Percentiles rank a stretch among this genome's conserved stretches.
phyloP scores from a whole-genome alignment of 257 asterid genomes.

The Plantago major region DNA sequence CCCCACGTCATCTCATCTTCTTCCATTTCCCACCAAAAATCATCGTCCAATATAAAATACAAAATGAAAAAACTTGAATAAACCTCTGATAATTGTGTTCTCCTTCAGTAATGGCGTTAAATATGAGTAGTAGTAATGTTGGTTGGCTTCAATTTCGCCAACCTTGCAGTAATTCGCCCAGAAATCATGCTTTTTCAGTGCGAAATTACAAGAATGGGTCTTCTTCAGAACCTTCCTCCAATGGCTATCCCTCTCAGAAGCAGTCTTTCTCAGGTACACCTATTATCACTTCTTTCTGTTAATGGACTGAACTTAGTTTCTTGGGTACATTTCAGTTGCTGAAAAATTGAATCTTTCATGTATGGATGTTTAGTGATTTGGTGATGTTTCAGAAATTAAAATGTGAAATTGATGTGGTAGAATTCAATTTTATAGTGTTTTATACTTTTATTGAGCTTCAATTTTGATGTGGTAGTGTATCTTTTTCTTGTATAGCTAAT shows the following conservation, averaged over 20 bases:
- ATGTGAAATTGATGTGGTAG: no score
- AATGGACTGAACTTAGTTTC: neutral
- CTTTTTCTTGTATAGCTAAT: no score
- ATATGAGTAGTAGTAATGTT: constrained; percentile 10
- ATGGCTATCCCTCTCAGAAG: constrained; percentile 20
- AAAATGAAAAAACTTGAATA: neutral
- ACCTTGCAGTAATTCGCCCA: neutral
- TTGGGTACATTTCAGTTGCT: neutral
- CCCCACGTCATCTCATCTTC: constrained; percentile 35
- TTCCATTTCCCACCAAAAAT: neutral
- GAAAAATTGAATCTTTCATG: neutral
- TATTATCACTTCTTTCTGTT: neutral
- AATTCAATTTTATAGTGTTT: no score
- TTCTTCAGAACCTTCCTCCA: constrained; percentile 17
- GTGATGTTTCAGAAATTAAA: neutral
- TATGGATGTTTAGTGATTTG: no score
- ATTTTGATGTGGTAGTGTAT: no score
- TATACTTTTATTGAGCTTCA: no score
- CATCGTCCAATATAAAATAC: neutral
- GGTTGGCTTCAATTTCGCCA: constrained; percentile 5
- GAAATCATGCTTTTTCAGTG: constrained; percentile 19
- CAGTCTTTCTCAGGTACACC: constrained; percentile 32
- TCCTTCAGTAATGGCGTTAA: constrained; percentile 12
- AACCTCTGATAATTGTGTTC: neutral
- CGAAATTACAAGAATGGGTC: constrained; percentile 20